Base-by-base conservation (phyloP, 2,329 filamentous ascomycete genomes). In the Hymenoscyphus repandus region DNA sequence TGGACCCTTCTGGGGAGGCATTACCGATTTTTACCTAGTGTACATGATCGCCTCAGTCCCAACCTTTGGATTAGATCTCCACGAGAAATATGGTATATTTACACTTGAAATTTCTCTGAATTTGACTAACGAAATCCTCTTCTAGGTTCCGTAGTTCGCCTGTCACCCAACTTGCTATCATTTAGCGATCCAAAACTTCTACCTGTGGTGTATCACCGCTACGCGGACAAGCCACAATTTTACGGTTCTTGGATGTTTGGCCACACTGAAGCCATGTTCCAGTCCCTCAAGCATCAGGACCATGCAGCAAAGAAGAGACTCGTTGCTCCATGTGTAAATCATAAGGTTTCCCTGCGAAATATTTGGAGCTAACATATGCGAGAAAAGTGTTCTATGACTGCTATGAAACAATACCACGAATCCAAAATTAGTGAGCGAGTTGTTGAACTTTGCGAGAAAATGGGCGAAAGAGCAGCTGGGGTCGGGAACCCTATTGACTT, bases 221-320 rank as follows among this genome's bases (percentile, higher is more conserved):
- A 41, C 20, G 38, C 38, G n/a, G 38, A 41, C 20, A 41, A 41
- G n/a, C 18, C 38, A 5, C 18, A 41, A 20, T 41, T 41, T 18
- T 41, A 41, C 20, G 38, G 38, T 17, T 41, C 38, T n/a, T 41
- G 38, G 38, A 41, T 41, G 38, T 41, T 41, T 41, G n/a, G 38
- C n/a, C 38, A 41, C 12, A 41, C 18, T 12, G 38, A 41, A 20
- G 38, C 38, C 12, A 41, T 41, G 38, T 41, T 41, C n/a, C 38
- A 41, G 12, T 41, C 38, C 18, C 38, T 41, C 38, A 41, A 41
- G n/a, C 38, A 41, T 12, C 5, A 41, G n/a, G 38, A 41, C 12
- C 38, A 41, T 18, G n/a, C 9, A 6, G 38, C 38, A 11, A 41
- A 41, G 18, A 41, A 41, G 18, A 41, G 18, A 18, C 38, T 41